Conservation (phyloP, 1,284 basidiomycete genomes). For the Mrakiaceae sp. region DNA sequence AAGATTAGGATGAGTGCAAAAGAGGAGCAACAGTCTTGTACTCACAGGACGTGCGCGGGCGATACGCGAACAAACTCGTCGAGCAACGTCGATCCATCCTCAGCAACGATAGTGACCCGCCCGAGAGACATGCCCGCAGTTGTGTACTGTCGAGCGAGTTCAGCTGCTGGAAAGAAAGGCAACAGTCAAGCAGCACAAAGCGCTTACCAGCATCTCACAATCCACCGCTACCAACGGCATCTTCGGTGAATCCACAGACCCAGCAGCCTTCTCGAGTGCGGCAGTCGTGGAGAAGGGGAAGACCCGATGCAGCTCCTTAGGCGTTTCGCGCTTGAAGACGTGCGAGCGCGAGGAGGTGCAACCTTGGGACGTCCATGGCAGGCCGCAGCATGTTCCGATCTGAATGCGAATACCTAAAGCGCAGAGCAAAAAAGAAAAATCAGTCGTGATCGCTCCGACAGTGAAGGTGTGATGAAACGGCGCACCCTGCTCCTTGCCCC, state of each 20-base stretch:
- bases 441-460: background rate
- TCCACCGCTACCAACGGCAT: slow-evolving; percentile 72
- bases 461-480: slow-evolving; percentile 24
- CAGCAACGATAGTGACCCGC: slow-evolving; percentile 73
- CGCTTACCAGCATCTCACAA: slow-evolving; percentile 68
- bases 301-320: slow-evolving; percentile 57
- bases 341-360: slow-evolving; percentile 42
- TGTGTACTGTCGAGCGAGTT: slow-evolving; percentile 32
- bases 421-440: slow-evolving; percentile 53
- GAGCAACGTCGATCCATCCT: slow-evolving; percentile 55
- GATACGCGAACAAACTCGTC: slow-evolving; percentile 71
- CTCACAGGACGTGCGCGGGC: slow-evolving; percentile 64
- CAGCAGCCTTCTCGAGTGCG: slow-evolving; percentile 26
- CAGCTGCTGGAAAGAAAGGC: background rate
- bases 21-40: slow-evolving; percentile 17
- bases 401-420: slow-evolving; percentile 37
- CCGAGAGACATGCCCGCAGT: slow-evolving; percentile 79
- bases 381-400: slow-evolving; percentile 25
- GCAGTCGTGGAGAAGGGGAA: slow-evolving; percentile 54
- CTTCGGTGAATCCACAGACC: background rate
- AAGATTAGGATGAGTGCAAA: slow-evolving; percentile 7
- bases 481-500: slow-evolving; percentile 23
- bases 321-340: slow-evolving; percentile 63
- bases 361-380: slow-evolving; percentile 20
- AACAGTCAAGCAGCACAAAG: background rate